Percentiles rank a stretch among this genome's conserved stretches.
Evolutionary conservation across 352 stramenopile genomes (phyloP).

Genomic region (Phytophthora capsici): DNA sequence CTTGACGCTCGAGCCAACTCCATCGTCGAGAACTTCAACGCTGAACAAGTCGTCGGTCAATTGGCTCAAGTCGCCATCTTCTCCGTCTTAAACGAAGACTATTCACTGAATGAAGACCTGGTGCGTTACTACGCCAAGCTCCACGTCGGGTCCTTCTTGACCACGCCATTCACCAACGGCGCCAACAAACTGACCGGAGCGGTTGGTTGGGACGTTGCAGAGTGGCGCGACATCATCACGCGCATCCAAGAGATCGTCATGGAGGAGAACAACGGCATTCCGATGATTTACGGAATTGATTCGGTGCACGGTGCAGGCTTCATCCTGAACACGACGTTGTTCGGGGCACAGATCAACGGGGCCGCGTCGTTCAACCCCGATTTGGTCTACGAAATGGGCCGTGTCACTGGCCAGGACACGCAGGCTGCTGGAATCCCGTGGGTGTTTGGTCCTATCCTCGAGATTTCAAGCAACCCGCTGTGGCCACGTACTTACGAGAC

Average conservation of each 20-base stretch:
- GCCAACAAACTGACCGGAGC: conserved; percentile 29
- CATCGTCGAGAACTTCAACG: conserved; percentile 33
- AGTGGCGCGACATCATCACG: conserved; percentile 75
- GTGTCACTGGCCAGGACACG: conserved; percentile 3
- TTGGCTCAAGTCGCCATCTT: conserved; percentile 27
- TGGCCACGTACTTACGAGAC: neutral
- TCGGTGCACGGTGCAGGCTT: conserved; percentile 12
- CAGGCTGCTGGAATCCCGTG: neutral
- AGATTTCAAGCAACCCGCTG: neutral
- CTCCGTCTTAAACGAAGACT: conserved; percentile 30
- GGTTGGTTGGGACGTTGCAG: conserved; percentile 46
- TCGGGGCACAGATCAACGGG: conserved; percentile 9
- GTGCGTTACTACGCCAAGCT: conserved; percentile 73
- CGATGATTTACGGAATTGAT: conserved; percentile 13
- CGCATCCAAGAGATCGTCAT: conserved; percentile 78
- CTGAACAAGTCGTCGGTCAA: conserved; percentile 25
- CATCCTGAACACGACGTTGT: conserved; percentile 10
- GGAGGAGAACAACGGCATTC: conserved; percentile 47
- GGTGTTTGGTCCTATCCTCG: neutral
- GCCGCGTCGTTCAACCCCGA: conserved; percentile 7
- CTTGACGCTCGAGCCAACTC: conserved; percentile 18
- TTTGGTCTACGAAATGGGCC: conserved; percentile 13
- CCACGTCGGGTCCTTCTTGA: conserved; percentile 87
- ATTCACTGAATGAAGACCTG: conserved; percentile 55
- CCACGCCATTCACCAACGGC: conserved; percentile 27